Percentiles rank a stretch among this genome's conserved stretches.
Conservation (phyloP, 768 basidiomycete species). For the Coprinopsis cinerea region DNA sequence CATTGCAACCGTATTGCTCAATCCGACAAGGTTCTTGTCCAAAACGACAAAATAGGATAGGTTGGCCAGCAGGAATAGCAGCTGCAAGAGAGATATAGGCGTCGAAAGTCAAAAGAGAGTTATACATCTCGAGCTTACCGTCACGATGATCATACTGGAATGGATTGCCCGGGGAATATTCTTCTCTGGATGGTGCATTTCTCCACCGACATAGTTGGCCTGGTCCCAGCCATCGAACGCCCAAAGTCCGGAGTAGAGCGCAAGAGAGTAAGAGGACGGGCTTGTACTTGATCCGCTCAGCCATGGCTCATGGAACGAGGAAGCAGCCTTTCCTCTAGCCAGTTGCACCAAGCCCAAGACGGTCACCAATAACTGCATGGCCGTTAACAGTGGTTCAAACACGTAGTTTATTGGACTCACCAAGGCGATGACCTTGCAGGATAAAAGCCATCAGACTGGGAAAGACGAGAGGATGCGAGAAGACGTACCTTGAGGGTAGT, state of each 20-base stretch:
- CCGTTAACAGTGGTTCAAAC: conserved; percentile 3
- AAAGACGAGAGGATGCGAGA: not conserved
- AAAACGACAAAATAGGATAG: conserved; percentile 90
- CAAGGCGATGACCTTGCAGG: conserved; percentile 52
- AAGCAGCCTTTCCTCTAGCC: conserved; percentile 61
- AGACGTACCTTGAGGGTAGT: conserved; percentile 72
- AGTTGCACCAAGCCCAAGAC: conserved; percentile 77
- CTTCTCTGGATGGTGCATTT: conserved; percentile 74
- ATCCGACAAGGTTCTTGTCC: conserved; percentile 70
- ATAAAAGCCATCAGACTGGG: conserved; percentile 8
- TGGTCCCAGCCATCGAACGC: conserved; percentile 98
- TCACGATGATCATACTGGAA: conserved; percentile 80
- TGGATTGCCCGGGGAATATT: conserved; percentile 90
- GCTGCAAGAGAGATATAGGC: conserved; percentile 29
- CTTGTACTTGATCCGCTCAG: conserved; percentile 72
- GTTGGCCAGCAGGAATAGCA: conserved; percentile 78
- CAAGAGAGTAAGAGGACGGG: conserved; percentile 85
- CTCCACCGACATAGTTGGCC: conserved; percentile 86
- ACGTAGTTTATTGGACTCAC: conserved; percentile 32
- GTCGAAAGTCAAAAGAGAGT: not conserved
- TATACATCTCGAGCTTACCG: conserved; percentile 30
- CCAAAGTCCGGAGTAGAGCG: conserved; percentile 92
- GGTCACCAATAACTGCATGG: conserved; percentile 57
- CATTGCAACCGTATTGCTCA: conserved; percentile 82
- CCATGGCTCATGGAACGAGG: conserved; percentile 58